Evolutionary conservation across 1,139 yeast genomes (phyloP).

Genomic region (Zhuliangozyma blackwelliae): DNA sequence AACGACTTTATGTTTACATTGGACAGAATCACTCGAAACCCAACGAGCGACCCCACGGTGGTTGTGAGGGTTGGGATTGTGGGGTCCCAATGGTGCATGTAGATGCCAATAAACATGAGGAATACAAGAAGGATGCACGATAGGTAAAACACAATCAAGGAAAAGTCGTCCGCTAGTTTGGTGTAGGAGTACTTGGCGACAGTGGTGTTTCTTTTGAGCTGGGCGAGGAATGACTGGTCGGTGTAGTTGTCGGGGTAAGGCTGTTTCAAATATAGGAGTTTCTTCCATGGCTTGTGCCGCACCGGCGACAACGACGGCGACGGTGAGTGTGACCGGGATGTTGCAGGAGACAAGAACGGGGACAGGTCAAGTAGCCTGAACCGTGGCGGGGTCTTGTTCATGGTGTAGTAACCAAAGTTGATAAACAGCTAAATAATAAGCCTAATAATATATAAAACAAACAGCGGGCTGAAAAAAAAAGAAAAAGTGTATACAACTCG

Average conservation of each 20-base stretch:
- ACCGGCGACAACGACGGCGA: slow-evolving; percentile 1
- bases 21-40: slow-evolving; percentile 17
- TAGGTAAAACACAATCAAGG: slow-evolving; percentile 63
- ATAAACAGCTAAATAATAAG: no score
- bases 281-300: slow-evolving; percentile 53
- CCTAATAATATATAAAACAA: no score
- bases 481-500: no score
- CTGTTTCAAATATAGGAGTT: slow-evolving; percentile 82
- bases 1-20: slow-evolving; percentile 50
- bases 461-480: no score
- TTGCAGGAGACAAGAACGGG: no score
- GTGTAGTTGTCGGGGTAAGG: slow-evolving; percentile 92
- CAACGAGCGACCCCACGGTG: slow-evolving; percentile 21
- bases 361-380: no score
- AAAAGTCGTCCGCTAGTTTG: slow-evolving; percentile 63
- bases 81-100: slow-evolving; percentile 44
- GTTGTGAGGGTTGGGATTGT: slow-evolving; percentile 28
- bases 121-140: slow-evolving; percentile 58
- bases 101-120: slow-evolving; percentile 57
- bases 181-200: slow-evolving; percentile 64
- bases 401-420: no score
- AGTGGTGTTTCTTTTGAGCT: slow-evolving; percentile 70
- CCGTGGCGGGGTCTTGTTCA: no score
- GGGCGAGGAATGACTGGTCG: slow-evolving; percentile 72
- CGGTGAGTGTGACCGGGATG: neutral